A percentile compares a stretch with the other conserved stretches of the same genome.
Conservation (phyloP, 2,329 filamentous ascomycete genomes). For the Massarina eburnea region DNA sequence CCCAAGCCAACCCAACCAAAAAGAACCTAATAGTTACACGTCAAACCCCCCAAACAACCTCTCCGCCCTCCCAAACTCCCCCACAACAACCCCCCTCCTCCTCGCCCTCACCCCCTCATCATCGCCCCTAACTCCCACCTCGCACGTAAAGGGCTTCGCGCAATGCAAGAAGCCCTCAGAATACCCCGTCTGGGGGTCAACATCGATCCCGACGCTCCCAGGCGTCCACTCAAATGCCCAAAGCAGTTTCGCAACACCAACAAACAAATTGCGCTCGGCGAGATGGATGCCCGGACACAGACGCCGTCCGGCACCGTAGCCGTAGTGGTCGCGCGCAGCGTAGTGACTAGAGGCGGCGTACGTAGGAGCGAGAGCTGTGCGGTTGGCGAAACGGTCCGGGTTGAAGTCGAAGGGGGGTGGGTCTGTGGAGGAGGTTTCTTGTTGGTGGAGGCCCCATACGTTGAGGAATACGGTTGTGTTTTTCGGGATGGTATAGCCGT, state of each 20-base stretch:
- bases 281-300: conserved; percentile 9
- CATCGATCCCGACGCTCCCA: too few species aligned
- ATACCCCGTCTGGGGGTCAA: too few species aligned
- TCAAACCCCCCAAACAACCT: too few species aligned
- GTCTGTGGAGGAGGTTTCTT: conserved; percentile 17
- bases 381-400: conserved; percentile 9
- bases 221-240: conserved; percentile 11
- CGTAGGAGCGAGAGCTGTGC: conserved; percentile 1
- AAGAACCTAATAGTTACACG: too few species aligned
- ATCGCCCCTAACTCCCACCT: too few species aligned
- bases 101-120: too few species aligned
- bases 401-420: conserved; percentile 19
- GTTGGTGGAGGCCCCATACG: conserved; percentile 43
- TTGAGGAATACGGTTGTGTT: conserved; percentile 43
- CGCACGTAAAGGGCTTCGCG: too few species aligned
- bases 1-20: too few species aligned
- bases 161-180: too few species aligned
- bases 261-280: conserved; percentile 7
- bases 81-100: too few species aligned
- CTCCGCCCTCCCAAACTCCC: too few species aligned
- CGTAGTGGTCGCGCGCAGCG: conserved; percentile 5
- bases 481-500: conserved; percentile 46
- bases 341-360: not conserved
- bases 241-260: conserved; percentile 9
- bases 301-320: conserved; percentile 11